phyloP scores from a whole-genome alignment of 345 rosid species.

The Moringa oleifera region DNA sequence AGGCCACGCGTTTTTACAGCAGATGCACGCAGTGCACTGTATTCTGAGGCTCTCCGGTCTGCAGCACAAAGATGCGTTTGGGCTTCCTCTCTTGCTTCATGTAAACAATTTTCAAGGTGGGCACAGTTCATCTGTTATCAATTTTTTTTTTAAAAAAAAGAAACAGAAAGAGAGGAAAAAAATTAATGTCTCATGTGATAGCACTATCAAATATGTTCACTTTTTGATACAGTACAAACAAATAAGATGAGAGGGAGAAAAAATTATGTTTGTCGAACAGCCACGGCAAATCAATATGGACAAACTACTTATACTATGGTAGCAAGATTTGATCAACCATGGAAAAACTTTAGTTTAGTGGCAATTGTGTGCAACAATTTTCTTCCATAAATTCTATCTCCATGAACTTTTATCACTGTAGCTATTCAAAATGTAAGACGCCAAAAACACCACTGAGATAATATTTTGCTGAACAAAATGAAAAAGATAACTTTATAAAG shows the following conservation, averaged over 20 bases:
- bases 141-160: no score
- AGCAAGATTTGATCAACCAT: no score
- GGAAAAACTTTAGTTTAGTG: no score
- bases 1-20: constrained; percentile 82
- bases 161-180: no score
- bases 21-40: constrained; percentile 72
- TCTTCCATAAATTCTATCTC: no score
- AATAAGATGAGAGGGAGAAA: neutral
- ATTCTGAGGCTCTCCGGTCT: constrained; percentile 84
- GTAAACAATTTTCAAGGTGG: constrained; percentile 94
- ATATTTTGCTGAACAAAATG: no score
- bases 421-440: no score
- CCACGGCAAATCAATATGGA: neutral
- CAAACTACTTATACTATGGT: no score
- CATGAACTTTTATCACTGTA: no score
- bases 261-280: neutral
- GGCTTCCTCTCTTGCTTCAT: constrained; percentile 98
- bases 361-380: no score
- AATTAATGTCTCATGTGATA: neutral
- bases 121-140: constrained; percentile 87
- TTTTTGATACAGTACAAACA: neutral
- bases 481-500: no score
- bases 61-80: constrained; percentile 96
- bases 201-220: neutral
- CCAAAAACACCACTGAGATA: no score